These are phyloP conservation scores for Coleophoma crateriformis DNA, from an alignment of 2,329 filamentous ascomycete genomes.

Conservation along the genomic window DNA sequence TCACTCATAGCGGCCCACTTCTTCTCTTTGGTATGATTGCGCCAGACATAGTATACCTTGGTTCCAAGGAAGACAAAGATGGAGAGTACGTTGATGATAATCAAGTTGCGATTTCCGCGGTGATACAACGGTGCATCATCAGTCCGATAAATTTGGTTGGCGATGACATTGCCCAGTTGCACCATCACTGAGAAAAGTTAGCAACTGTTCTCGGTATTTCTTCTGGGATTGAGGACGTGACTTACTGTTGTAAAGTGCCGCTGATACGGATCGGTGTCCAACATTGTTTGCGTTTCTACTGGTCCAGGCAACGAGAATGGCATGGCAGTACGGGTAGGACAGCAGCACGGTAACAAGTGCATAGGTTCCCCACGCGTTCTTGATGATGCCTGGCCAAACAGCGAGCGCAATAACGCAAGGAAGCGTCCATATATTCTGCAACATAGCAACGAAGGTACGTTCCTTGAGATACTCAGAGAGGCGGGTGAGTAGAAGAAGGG, in stretches of 20 bases:
- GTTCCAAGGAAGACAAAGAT: slow-evolving; percentile 43
- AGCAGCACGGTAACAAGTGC: slow-evolving; percentile 26
- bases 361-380: slow-evolving; percentile 30
- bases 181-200: slow-evolving; percentile 11
- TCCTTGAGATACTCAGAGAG: slow-evolving; percentile 35
- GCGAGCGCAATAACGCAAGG: slow-evolving; percentile 31
- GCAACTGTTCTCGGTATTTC: no score
- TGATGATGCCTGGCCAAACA: slow-evolving; percentile 19
- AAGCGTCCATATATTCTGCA: slow-evolving; percentile 33
- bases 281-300: slow-evolving; percentile 57
- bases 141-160: slow-evolving; percentile 41
- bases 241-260: slow-evolving; percentile 51
- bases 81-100: slow-evolving; percentile 40
- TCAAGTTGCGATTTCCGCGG: slow-evolving; percentile 50
- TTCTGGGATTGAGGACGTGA: no score
- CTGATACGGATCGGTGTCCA: slow-evolving; percentile 55
- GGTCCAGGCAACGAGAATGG: slow-evolving; percentile 33
- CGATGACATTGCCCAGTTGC: slow-evolving; percentile 34
- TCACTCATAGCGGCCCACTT: slow-evolving; percentile 38
- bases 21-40: slow-evolving; percentile 34
- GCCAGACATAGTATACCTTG: slow-evolving; percentile 41
- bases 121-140: slow-evolving; percentile 50
- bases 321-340: slow-evolving; percentile 23
- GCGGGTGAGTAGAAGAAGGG: slow-evolving; percentile 38
- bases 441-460: slow-evolving; percentile 28